A percentile compares a stretch with the other conserved stretches of the same genome.
phyloP scores from a whole-genome alignment of 257 asterid genomes.

The Parsonsia alboflavescens region DNA sequence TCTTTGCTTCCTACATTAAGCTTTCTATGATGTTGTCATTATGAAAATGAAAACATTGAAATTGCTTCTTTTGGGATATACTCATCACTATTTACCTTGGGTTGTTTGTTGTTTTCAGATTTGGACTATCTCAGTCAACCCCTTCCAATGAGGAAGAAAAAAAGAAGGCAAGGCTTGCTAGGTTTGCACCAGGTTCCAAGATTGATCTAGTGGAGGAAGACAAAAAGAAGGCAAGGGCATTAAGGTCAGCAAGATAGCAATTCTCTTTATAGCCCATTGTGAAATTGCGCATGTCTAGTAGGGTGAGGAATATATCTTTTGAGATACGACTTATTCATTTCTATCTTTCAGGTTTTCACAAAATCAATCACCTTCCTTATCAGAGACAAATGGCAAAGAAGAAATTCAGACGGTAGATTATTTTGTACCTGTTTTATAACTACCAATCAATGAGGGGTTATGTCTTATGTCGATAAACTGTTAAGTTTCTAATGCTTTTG shows the following conservation, averaged over 20 bases:
- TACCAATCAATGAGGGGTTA: not conserved
- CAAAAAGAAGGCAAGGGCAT: constrained; percentile 90
- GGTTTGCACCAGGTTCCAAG: constrained; percentile 55
- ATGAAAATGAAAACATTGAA: not conserved
- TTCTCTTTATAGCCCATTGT: not conserved
- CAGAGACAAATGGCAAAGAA: constrained; percentile 22
- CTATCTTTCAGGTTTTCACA: constrained; percentile 37
- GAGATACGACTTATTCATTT: constrained; percentile 1
- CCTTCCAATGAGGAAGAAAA: constrained; percentile 66
- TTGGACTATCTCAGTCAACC: constrained; percentile 53
- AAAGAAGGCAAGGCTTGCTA: constrained; percentile 86
- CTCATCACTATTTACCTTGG: not conserved
- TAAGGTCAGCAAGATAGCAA: constrained; percentile 41
- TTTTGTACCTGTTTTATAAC: not conserved
- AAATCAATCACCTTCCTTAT: constrained; percentile 23
- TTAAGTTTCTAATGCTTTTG: not conserved
- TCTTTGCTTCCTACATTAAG: constrained; percentile 3
- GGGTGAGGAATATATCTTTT: not conserved
- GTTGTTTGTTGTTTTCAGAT: constrained; percentile 35
- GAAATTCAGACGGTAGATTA: constrained; percentile 14
- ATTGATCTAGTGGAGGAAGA: constrained; percentile 69
- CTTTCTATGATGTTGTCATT: not conserved
- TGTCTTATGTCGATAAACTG: not conserved
- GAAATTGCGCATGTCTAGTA: not conserved
- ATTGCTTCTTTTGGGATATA: constrained; percentile 5